Evolutionary conservation across 2,329 filamentous ascomycete species (phyloP), one percentile per base, ranked within the genome.

Genomic region (Colletotrichum acutatum): DNA sequence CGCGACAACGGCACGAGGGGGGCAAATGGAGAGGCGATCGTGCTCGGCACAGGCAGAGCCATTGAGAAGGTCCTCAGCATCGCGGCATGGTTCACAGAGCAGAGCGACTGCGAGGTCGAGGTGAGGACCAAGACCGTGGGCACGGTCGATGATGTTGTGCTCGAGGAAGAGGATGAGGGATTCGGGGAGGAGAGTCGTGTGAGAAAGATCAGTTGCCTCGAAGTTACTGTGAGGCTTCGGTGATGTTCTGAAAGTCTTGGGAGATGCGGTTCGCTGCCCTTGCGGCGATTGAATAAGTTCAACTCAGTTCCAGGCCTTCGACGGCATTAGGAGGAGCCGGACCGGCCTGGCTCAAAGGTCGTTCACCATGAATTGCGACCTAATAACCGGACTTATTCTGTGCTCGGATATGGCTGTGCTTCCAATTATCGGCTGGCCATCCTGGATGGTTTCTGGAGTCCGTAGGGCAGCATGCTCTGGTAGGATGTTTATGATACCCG

Each of bases 111-210:
- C 75, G 78, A 81, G 5, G 90, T 94, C 1, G 83, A 85, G 76
- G 78, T 94, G 64, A 84, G 86, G 79, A 94, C 92, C 58, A 87
- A 89, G 69, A 93, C 88, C 63, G 84, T 93, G 19, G 86, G 85
- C n/a, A 89, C 90, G 2, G 86, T 94, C 57, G 93, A 95, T 78
- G 92, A 94, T 79, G 83, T 94, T 34, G 83, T 90, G 16, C 78
- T 78, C 1, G 83, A 82, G 24, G 83, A 80, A 0, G 84, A 81
- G 1, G 82, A 81, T 1, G 79, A 75, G 8, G 83, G 83, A 61
- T 74, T 74, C 12, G 74, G 68, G 26, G 80, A 82, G 42, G 80
- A 82, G 65, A 85, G 79, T 30, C 79, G 88, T 22, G 77, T 86
- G 19, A 82, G 88, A 74, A 86, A 84, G 79, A 75, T 90, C 68